A percentile compares a stretch with the other conserved stretches of the same genome.
These are phyloP conservation scores for Suillus placidus DNA, from an alignment of 768 basidiomycete species.

Conservation along the genomic window DNA sequence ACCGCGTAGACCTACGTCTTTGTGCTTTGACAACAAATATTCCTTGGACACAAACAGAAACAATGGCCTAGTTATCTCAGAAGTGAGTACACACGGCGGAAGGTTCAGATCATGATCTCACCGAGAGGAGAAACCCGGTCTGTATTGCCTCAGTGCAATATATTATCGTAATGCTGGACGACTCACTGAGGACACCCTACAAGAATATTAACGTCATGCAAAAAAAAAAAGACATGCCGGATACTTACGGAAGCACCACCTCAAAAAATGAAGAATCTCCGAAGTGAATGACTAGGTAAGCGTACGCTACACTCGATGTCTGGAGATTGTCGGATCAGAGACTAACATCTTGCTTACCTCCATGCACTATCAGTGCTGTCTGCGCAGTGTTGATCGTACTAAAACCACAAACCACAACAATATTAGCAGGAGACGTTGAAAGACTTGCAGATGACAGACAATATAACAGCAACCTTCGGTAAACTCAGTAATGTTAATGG, in stretches of 20 bases:
- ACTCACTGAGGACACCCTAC: conserved; percentile 1
- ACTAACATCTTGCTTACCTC: not conserved
- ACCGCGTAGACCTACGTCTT: not conserved
- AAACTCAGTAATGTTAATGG: not conserved
- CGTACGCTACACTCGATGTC: not conserved
- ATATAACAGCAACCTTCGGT: not conserved
- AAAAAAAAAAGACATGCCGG: not conserved
- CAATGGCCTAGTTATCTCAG: not conserved
- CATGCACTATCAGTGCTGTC: not conserved
- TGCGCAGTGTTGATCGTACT: not conserved
- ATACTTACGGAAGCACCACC: conserved; percentile 1
- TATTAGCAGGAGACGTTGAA: not conserved
- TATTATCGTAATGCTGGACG: not conserved
- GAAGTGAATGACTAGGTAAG: not conserved
- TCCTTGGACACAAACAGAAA: conserved; percentile 1
- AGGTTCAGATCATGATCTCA: not conserved
- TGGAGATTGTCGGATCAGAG: not conserved
- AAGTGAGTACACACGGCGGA: not conserved
- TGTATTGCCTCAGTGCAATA: not conserved
- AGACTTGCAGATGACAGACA: not conserved
- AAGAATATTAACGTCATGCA: not conserved
- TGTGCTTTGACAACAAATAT: conserved; percentile 7
- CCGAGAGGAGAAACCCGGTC: conserved; percentile 1
- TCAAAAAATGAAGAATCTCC: not conserved
- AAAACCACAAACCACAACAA: not conserved